Conservation (phyloP, 768 basidiomycete species). For the Termitomyces sp. region DNA sequence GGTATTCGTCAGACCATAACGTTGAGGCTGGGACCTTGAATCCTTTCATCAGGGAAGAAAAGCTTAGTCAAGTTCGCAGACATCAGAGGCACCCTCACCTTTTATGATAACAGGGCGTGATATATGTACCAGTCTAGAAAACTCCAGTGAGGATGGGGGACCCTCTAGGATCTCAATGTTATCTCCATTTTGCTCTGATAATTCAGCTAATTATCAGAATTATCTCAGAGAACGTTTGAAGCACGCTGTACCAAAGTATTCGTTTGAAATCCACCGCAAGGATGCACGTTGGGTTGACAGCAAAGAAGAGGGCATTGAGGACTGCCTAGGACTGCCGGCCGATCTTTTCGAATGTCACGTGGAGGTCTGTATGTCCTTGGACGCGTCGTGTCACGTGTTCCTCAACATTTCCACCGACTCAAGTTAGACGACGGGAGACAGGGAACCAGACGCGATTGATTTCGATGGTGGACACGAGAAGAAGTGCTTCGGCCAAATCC, state of each 20-base stretch:
- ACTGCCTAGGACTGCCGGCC: background rate
- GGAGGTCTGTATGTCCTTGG: background rate
- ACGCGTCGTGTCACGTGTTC: constrained; percentile 7
- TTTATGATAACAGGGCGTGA: constrained; percentile 73
- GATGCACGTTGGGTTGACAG: background rate
- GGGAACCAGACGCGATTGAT: background rate
- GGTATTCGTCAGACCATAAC: constrained; percentile 67
- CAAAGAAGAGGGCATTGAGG: background rate
- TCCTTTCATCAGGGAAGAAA: constrained; percentile 28
- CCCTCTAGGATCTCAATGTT: constrained; percentile 43
- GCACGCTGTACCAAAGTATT: constrained; percentile 34
- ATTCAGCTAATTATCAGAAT: background rate
- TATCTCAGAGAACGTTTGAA: background rate
- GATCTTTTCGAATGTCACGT: background rate
- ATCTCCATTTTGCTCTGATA: constrained; percentile 56
- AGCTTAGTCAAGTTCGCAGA: background rate
- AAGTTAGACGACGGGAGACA: background rate
- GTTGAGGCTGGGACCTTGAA: constrained; percentile 41
- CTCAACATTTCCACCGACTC: background rate
- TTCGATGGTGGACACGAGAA: constrained; percentile 24
- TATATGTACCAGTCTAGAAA: constrained; percentile 61
- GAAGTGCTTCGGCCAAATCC: constrained; percentile 15
- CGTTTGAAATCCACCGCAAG: constrained; percentile 29
- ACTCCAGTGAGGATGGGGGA: constrained; percentile 67
- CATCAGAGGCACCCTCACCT: constrained; percentile 32